These are phyloP conservation scores for Mortierella sp. DNA, from an alignment of 371 early-diverging fungal species.

Conservation along the genomic window DNA sequence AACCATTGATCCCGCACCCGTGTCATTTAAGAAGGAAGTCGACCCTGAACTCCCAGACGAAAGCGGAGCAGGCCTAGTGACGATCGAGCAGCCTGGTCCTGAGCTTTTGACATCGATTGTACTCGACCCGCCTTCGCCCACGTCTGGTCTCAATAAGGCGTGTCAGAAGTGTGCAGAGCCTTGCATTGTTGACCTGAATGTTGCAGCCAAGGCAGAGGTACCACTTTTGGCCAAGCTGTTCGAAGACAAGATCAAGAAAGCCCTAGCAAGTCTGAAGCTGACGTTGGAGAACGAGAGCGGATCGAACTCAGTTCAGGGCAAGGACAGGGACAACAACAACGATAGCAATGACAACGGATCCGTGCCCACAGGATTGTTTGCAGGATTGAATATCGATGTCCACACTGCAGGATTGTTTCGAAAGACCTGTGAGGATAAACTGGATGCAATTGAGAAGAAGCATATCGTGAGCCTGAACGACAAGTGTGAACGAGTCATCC, in stretches of 20 bases:
- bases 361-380: neutral
- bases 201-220: slow-evolving; percentile 20
- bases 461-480: neutral
- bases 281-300: slow-evolving; percentile 10
- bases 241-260: slow-evolving; percentile 56
- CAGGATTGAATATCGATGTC: neutral
- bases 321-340: neutral
- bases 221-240: slow-evolving; percentile 12
- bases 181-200: slow-evolving; percentile 15
- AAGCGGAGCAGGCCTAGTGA: neutral
- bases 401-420: slow-evolving; percentile 10
- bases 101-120: neutral
- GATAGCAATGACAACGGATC: neutral
- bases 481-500: slow-evolving; percentile 5
- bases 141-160: slow-evolving; percentile 1
- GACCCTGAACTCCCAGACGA: neutral
- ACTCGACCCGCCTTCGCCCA: neutral
- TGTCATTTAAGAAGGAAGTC: neutral
- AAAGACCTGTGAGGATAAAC: slow-evolving; percentile 3
- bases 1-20: neutral
- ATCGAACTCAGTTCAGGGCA: neutral
- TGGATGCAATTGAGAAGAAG: neutral
- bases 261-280: slow-evolving; percentile 48
- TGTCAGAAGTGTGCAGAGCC: slow-evolving; percentile 22
- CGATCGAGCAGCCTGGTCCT: neutral